Conservation (phyloP, 768 basidiomycete species). For the Auricularia cornea region DNA sequence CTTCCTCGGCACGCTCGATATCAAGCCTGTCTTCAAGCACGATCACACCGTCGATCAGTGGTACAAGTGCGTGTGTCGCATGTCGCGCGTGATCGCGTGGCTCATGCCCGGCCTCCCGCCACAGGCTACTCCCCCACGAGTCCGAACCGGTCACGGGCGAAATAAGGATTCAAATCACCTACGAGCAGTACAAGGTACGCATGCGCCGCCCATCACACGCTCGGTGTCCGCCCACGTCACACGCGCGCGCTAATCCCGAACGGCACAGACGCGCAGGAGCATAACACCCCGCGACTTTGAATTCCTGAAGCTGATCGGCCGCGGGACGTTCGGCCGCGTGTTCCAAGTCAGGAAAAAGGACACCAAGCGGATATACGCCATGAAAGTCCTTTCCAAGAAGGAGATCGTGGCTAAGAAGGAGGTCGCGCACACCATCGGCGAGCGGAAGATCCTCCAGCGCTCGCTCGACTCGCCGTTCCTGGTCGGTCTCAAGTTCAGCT, state of each 20-base stretch:
- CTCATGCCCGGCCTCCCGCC: conserved; percentile 11
- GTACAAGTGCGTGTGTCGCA: conserved; percentile 67
- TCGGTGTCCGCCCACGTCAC: conserved; percentile 9
- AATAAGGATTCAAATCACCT: conserved; percentile 90
- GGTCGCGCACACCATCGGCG: conserved; percentile 98
- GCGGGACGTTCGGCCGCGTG: conserved; percentile 96
- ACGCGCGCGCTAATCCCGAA: neutral
- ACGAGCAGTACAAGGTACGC: conserved; percentile 80
- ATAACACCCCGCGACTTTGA: conserved; percentile 96
- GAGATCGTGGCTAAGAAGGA: conserved; percentile 99
- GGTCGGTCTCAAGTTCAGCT: conserved; percentile 95
- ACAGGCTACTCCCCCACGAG: conserved; percentile 65
- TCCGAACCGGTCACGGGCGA: conserved; percentile 84
- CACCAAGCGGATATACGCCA: conserved; percentile 98
- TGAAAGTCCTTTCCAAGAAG: conserved; percentile 98
- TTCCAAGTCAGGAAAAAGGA: conserved; percentile 98
- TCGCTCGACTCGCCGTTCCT: conserved; percentile 93
- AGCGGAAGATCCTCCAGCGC: conserved; percentile 95
- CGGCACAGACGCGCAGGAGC: conserved; percentile 63
- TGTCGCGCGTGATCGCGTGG: conserved; percentile 7
- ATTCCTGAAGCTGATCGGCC: conserved; percentile 96
- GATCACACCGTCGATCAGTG: conserved; percentile 95
- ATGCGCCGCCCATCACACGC: conserved; percentile 15
- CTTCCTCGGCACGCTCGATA: conserved; percentile 85
- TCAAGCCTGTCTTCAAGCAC: conserved; percentile 85